phyloP scores from a whole-genome alignment of 2,329 filamentous ascomycete species.

The Aspergillus costaricaensis region DNA sequence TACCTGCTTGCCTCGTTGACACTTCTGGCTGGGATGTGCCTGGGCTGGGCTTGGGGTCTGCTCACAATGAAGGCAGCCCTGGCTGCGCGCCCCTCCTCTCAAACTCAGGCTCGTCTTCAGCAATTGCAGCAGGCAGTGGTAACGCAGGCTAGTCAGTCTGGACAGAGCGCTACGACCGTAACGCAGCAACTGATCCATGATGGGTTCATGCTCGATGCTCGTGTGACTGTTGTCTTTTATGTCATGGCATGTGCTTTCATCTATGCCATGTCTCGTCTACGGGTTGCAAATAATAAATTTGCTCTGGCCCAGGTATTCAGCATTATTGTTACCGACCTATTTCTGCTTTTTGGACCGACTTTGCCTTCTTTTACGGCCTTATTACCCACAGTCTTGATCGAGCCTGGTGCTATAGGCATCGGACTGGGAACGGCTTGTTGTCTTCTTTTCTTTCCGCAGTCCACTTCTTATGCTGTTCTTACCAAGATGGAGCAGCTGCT shows the following conservation, averaged over 20 bases:
- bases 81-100: slow-evolving; percentile 44
- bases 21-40: slow-evolving; percentile 49
- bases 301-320: slow-evolving; percentile 49
- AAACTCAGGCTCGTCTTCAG: slow-evolving; percentile 38
- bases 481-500: slow-evolving; percentile 35
- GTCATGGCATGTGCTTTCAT: slow-evolving; percentile 49
- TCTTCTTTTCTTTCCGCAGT: slow-evolving; percentile 53
- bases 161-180: slow-evolving; percentile 29
- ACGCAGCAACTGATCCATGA: slow-evolving; percentile 44
- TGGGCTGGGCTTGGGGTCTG: slow-evolving; percentile 55
- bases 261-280: slow-evolving; percentile 49
- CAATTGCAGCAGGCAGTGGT: slow-evolving; percentile 37
- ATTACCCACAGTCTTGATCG: slow-evolving; percentile 44
- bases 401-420: slow-evolving; percentile 50
- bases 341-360: slow-evolving; percentile 47
- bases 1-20: slow-evolving; percentile 48
- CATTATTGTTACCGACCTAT: slow-evolving; percentile 51
- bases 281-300: slow-evolving; percentile 51
- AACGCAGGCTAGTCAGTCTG: slow-evolving; percentile 36
- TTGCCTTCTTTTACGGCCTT: slow-evolving; percentile 46
- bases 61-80: slow-evolving; percentile 53
- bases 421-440: slow-evolving; percentile 49
- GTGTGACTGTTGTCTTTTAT: slow-evolving; percentile 42
- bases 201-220: slow-evolving; percentile 52
- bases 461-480: slow-evolving; percentile 50